These are phyloP conservation scores for Yarrowia galli DNA, from an alignment of 1,139 yeast genomes.

Conservation along the genomic window DNA sequence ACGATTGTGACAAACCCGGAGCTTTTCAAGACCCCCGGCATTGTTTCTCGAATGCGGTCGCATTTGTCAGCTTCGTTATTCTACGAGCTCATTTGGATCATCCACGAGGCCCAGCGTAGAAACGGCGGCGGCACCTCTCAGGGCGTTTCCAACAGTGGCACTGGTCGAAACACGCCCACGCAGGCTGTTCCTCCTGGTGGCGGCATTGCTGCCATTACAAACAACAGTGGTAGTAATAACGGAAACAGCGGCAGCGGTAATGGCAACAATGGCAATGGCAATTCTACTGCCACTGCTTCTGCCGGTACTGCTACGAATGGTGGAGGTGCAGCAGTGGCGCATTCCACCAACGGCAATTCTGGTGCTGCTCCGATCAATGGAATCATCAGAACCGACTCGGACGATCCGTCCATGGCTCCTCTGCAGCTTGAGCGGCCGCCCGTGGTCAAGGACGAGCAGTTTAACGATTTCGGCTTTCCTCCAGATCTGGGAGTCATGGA, in stretches of 20 bases:
- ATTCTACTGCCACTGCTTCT: slow-evolving; percentile 21
- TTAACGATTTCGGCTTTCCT: slow-evolving; percentile 42
- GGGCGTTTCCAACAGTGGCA: slow-evolving; percentile 38
- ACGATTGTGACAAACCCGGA: slow-evolving; percentile 90
- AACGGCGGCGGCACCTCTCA: slow-evolving; percentile 43
- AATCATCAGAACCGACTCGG: not conserved
- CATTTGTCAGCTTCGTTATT: slow-evolving; percentile 91
- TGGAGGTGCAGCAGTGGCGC: not conserved
- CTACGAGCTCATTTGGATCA: slow-evolving; percentile 93
- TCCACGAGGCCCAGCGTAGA: slow-evolving; percentile 90
- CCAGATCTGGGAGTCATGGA: slow-evolving; percentile 48
- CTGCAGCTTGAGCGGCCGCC: slow-evolving; percentile 23
- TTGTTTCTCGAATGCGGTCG: slow-evolving; percentile 87
- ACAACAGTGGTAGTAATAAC: not conserved
- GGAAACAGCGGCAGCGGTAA: not conserved
- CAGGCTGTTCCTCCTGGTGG: slow-evolving; percentile 40
- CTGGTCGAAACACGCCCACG: slow-evolving; percentile 45
- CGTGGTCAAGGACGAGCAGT: slow-evolving; percentile 18
- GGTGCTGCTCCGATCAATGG: slow-evolving; percentile 4
- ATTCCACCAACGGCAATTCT: not conserved
- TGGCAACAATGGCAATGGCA: not conserved
- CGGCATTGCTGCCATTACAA: slow-evolving; percentile 42
- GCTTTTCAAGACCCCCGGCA: slow-evolving; percentile 72
- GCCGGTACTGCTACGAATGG: not conserved
- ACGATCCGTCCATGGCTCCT: slow-evolving; percentile 11